These are phyloP conservation scores for Fusarium buharicum DNA, from an alignment of 2,329 filamentous ascomycete genomes.

Conservation along the genomic window DNA sequence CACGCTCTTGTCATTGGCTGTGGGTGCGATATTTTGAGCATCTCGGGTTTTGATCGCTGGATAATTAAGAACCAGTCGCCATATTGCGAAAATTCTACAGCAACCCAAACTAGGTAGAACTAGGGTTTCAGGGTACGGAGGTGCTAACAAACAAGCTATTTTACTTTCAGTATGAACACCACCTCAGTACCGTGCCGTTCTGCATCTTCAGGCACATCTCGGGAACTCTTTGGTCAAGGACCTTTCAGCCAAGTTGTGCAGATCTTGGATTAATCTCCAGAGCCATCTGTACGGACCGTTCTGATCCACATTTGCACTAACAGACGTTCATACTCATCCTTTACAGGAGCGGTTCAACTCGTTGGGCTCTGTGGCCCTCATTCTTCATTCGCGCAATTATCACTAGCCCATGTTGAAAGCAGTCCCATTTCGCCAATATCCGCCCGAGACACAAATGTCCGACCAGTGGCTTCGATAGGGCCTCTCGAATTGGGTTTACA, in stretches of 20 bases:
- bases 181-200: slow-evolving; percentile 3
- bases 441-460: slow-evolving; percentile 34
- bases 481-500: slow-evolving; percentile 15
- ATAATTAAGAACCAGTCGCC: slow-evolving; percentile 33
- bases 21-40: slow-evolving; percentile 11
- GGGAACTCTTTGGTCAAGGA: neutral
- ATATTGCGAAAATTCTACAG: slow-evolving; percentile 14
- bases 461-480: slow-evolving; percentile 27
- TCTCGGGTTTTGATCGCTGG: slow-evolving; percentile 25
- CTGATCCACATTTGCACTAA: neutral
- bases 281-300: neutral
- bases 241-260: neutral
- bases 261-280: neutral
- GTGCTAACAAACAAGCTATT: slow-evolving; percentile 12
- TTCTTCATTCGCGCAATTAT: slow-evolving; percentile 27
- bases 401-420: slow-evolving; percentile 15
- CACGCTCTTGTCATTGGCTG: slow-evolving; percentile 21
- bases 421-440: slow-evolving; percentile 31
- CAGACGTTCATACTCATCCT: neutral
- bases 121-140: slow-evolving; percentile 7
- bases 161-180: slow-evolving; percentile 9
- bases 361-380: slow-evolving; percentile 4
- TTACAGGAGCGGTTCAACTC: neutral
- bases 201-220: neutral
- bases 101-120: slow-evolving; percentile 4